Conservation (phyloP, 805 yeast genomes). For the Monosporozyma yasuniensis region DNA sequence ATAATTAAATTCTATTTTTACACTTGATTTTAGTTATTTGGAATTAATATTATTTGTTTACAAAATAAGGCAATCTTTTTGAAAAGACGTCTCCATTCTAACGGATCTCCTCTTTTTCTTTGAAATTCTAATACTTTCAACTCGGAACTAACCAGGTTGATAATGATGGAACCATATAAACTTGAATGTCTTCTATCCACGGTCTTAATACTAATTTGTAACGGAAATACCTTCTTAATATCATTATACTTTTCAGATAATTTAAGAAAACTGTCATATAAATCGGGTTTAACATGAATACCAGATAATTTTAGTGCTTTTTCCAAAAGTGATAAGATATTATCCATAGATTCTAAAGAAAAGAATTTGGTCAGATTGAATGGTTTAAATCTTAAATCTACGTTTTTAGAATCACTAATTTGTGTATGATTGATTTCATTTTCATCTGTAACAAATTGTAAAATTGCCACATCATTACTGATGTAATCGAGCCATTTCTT, state of each 20-base stretch:
- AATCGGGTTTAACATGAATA: constrained; percentile 19
- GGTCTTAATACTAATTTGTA: constrained; percentile 32
- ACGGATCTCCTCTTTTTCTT: constrained; percentile 54
- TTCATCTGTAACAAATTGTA: constrained; percentile 15
- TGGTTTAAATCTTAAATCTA: constrained; percentile 14
- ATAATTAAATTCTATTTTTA: too few species aligned
- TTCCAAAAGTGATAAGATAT: constrained; percentile 24
- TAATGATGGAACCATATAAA: constrained; percentile 39
- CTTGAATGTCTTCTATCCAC: constrained; percentile 39
- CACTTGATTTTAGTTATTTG: constrained; percentile 6
- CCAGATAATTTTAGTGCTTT: constrained; percentile 20
- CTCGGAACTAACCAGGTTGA: constrained; percentile 33
- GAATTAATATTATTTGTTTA: constrained; percentile 46
- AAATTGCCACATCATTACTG: constrained; percentile 20
- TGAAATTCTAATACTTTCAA: constrained; percentile 46
- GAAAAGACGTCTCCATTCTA: constrained; percentile 66
- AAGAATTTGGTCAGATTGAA: constrained; percentile 26
- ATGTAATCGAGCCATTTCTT: constrained; percentile 18
- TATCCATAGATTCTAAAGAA: constrained; percentile 20
- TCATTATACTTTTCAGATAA: constrained; percentile 7
- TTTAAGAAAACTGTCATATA: constrained; percentile 15
- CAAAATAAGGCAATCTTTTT: constrained; percentile 48
- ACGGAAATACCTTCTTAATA: constrained; percentile 28
- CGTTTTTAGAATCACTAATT: not conserved
- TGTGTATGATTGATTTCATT: constrained; percentile 1